Evolutionary conservation across 495 filamentous ascomycete genomes (phyloP), one percentile per base, ranked within the genome.

Genomic region (Penicillium turbatum): DNA sequence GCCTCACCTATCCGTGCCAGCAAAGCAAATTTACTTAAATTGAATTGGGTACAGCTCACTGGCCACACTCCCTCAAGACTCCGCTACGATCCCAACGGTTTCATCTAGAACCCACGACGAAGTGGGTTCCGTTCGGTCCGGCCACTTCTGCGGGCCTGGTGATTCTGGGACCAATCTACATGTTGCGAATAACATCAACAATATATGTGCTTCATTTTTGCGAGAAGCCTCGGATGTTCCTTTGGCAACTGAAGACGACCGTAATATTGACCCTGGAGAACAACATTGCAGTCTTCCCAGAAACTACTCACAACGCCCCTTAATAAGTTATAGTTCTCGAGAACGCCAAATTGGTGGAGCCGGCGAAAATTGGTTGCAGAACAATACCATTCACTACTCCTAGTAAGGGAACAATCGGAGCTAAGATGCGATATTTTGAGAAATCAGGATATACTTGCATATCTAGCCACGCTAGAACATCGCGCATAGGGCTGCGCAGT

Each of bases 81-180:
- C 62, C 62, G 54, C 54, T 53, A 52, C 43, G 59, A 56, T 48
- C 53, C 53, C 43, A 55, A 59, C 59, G 59, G 59, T 48, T 30
- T 57, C 52, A 34, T 34, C 30, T 30, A 5, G 8, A 34, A 29
- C 38, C 60, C 56, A 53, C 43, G 40, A 54, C 31, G 13, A 48
- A 40, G 30, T 53, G 51, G 55, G 55, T 57, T 48, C n/a, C 16
- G 16, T 34, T 59, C 53, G 56, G 55, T 56, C 61, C 61, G 58
- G 59, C 53, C 32, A 36, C 5, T 16, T 29, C 40, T 53, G 51
- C 21, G 26, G 54, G 58, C 35, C 35, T 12, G 24, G 8, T 38
- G 32, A 16, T 39, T 1, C 44, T 46, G 54, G n/a, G 53, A 21
- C 21, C 27, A 16, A 16, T 37, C 1, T 37, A 35, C 10, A 13